Base-by-base conservation (phyloP, 352 stramenopile genomes). In the Pythium chondricola region DNA sequence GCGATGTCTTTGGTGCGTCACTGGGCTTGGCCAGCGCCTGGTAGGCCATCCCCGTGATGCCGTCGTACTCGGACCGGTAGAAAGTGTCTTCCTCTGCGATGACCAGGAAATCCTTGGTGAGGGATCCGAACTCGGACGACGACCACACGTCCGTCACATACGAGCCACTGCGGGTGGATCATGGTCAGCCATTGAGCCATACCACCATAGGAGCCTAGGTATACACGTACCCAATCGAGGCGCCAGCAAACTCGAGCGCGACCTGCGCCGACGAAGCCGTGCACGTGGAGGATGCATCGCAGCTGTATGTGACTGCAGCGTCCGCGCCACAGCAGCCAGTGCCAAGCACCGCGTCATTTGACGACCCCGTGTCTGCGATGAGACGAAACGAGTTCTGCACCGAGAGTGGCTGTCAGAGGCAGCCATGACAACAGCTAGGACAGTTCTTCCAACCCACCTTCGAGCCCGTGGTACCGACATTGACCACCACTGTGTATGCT, bases 321-420 rank as follows among this genome's bases (percentile, higher is more conserved):
- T 61, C 53, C 1, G 45, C 51, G 0, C 63, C 74, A 32, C 82
- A 93, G 61, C 82, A 93, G 30, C 61, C 62, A 8, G 61, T 20
- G 16, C 78, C 73, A 5, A 90, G 65, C 25, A 91, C 66, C 1
- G 82, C 82, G 29, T 84, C 72, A 37, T 90, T 93, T 9, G 79
- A 87, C n/a, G 82, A 93, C 2, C 82, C 82, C 0, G 82, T 93
- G 62, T 93, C 82, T 38, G 77, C 72, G 32, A 93, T 85, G 13
- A 93, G 44, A 35, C 70, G 69, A 43, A 88, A 93, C 4, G 65
- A 67, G n/a, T 85, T 85, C 78, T 88, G 17, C 39, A 21, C 5
- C 6, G 27, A 21, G 37, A 7, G 8, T 35, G 2, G 14, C 26
- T n/a, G n/a, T n/a, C n/a, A n/a, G n/a, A n/a, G n/a, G n/a, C n/a